Conservation (phyloP, 768 basidiomycete genomes). For the Auricularia heimuer region DNA sequence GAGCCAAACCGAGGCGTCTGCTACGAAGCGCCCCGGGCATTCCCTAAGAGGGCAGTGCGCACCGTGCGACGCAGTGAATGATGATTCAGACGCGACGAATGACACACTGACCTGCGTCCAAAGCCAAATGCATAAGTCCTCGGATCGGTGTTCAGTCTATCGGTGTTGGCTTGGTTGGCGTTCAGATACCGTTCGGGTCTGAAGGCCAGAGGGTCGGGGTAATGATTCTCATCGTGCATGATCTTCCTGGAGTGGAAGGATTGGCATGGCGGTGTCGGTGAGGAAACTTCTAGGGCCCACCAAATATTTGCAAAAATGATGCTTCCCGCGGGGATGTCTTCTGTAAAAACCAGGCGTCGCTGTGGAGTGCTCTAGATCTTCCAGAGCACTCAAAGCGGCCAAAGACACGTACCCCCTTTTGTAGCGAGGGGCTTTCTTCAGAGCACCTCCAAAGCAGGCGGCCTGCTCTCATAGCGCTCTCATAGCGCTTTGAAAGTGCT, state of each 20-base stretch:
- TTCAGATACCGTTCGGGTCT: conserved; percentile 23
- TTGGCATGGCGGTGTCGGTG: neutral
- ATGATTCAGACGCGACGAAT: conserved; percentile 5
- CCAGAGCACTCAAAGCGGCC: too few species aligned
- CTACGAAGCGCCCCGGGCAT: conserved; percentile 1
- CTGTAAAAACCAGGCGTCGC: too few species aligned
- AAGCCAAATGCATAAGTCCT: conserved; percentile 40
- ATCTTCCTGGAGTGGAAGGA: conserved; percentile 29
- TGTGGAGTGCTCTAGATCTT: too few species aligned
- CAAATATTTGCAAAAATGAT: conserved; percentile 17
- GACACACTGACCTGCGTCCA: conserved; percentile 28
- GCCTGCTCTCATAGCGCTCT: too few species aligned
- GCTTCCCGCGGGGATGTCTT: conserved; percentile 25
- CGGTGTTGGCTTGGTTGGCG: neutral
- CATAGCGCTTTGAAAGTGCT: too few species aligned
- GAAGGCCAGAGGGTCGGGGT: conserved; percentile 23
- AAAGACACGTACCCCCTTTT: too few species aligned
- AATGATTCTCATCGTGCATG: conserved; percentile 37
- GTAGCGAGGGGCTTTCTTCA: too few species aligned
- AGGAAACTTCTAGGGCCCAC: conserved; percentile 7
- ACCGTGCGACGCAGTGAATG: too few species aligned
- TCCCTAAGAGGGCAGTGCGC: conserved; percentile 4
- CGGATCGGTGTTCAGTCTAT: conserved; percentile 24
- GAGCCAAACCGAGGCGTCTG: neutral
- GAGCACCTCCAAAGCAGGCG: too few species aligned